Evolutionary conservation across 1,284 basidiomycete genomes (phyloP).

Genomic region (Singerocomus inundabilis): DNA sequence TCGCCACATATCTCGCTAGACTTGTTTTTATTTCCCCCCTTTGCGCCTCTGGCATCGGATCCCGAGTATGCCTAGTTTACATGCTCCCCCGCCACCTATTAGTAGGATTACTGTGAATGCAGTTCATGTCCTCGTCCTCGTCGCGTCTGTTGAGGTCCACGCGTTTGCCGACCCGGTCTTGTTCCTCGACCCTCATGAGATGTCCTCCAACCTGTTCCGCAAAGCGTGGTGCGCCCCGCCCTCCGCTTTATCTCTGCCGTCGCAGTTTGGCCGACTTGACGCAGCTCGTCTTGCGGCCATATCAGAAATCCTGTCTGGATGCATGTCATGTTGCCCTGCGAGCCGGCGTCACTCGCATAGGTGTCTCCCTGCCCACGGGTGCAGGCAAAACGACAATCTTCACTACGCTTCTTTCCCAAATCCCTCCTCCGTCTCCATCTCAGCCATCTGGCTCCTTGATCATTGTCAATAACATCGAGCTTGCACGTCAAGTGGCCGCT

Average conservation of each 20-base stretch:
- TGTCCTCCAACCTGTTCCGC: constrained; percentile 2
- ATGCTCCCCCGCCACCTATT: constrained; percentile 21
- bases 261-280: constrained; percentile 12
- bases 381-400: constrained; percentile 95
- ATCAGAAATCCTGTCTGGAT: constrained; percentile 84
- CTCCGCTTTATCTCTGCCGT: not conserved
- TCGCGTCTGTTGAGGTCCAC: no score
- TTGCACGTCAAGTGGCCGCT: constrained; percentile 84
- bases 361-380: constrained; percentile 91
- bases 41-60: constrained; percentile 20
- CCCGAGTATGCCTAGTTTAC: constrained; percentile 22
- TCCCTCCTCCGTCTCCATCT: constrained; percentile 44
- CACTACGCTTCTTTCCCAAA: constrained; percentile 70
- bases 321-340: constrained; percentile 75
- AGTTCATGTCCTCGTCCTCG: constrained; percentile 1
- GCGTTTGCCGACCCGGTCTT: not conserved
- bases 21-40: constrained; percentile 33
- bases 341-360: constrained; percentile 69
- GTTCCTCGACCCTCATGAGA: constrained; percentile 9
- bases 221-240: not conserved
- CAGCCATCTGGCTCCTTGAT: constrained; percentile 66
- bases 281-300: constrained; percentile 66
- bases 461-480: constrained; percentile 84
- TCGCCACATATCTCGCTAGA: constrained; percentile 33
- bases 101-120: constrained; percentile 25